A percentile compares a stretch with the other conserved stretches of the same genome.
Evolutionary conservation across 225 moss, liverwort and hornwort species (phyloP).

Genomic region (Marchantia paleacea): DNA sequence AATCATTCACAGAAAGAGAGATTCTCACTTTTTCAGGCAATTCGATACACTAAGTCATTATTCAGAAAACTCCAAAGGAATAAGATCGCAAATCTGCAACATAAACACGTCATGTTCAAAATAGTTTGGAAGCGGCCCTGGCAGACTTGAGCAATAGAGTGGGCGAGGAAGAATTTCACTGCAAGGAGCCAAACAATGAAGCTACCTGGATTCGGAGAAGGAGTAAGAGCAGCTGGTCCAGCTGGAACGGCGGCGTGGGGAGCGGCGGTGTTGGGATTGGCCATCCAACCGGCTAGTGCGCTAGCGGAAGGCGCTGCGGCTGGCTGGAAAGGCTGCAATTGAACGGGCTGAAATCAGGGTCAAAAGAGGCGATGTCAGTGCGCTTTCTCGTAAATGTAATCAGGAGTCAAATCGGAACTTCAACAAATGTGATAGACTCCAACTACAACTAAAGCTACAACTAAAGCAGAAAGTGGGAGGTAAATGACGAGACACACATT

Average conservation of each 20-base stretch:
- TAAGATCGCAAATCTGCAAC: too few species aligned
- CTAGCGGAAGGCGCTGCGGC: slow-evolving; percentile 74
- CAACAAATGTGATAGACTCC: too few species aligned
- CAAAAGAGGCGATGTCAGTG: not conserved
- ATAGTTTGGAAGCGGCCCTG: too few species aligned
- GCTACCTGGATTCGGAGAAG: slow-evolving; percentile 81
- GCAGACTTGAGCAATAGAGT: too few species aligned
- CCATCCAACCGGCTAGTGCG: slow-evolving; percentile 94
- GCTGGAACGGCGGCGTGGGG: slow-evolving; percentile 77
- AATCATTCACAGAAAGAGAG: too few species aligned
- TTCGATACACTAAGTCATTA: too few species aligned
- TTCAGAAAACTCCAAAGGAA: too few species aligned
- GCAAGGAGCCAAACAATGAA: too few species aligned
- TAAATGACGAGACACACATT: slow-evolving; percentile 51
- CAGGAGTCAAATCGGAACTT: not conserved
- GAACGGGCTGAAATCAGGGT: slow-evolving; percentile 33
- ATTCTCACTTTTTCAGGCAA: too few species aligned
- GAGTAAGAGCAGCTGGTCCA: slow-evolving; percentile 75
- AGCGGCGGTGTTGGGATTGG: slow-evolving; percentile 78
- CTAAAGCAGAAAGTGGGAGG: not conserved
- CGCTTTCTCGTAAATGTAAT: not conserved
- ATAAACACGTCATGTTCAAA: too few species aligned
- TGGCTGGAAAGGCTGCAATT: slow-evolving; percentile 83
- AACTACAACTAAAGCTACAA: not conserved
- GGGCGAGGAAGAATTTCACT: too few species aligned